Conservation (phyloP, 495 filamentous ascomycete species). For the Filosporella fistucella region DNA sequence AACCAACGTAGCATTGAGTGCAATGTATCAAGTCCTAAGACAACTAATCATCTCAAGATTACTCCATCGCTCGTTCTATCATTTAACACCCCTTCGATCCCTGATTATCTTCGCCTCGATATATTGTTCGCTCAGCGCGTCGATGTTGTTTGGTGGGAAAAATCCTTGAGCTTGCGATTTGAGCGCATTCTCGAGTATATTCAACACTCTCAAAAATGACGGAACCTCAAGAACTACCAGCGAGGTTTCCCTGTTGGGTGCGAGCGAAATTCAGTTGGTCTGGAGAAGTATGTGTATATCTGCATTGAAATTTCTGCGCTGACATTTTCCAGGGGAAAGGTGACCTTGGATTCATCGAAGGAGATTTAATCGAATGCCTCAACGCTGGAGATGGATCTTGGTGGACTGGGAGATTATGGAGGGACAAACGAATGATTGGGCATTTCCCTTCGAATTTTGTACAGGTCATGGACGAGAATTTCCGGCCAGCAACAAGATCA, state of each 20-base stretch:
- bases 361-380: conserved; percentile 94
- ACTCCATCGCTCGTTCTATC: no score
- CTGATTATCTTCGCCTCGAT: no score
- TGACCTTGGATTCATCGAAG: conserved; percentile 94
- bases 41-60: no score
- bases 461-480: conserved; percentile 77
- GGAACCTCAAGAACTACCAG: conserved; percentile 51
- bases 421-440: conserved; percentile 84
- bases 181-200: background rate
- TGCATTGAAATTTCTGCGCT: background rate
- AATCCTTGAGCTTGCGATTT: background rate
- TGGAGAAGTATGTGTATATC: conserved; percentile 63
- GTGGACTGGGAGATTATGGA: conserved; percentile 90
- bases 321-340: conserved; percentile 59
- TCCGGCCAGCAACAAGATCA: conserved; percentile 72
- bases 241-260: conserved; percentile 92
- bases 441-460: conserved; percentile 98
- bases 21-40: no score
- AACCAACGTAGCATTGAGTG: no score
- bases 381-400: conserved; percentile 97
- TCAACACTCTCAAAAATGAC: conserved; percentile 67
- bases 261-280: conserved; percentile 95
- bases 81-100: no score
- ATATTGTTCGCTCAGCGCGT: no score
- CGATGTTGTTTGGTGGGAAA: conserved; percentile 1